Base-by-base conservation (phyloP, 805 yeast genomes). In the Pichia cephalocereana region DNA sequence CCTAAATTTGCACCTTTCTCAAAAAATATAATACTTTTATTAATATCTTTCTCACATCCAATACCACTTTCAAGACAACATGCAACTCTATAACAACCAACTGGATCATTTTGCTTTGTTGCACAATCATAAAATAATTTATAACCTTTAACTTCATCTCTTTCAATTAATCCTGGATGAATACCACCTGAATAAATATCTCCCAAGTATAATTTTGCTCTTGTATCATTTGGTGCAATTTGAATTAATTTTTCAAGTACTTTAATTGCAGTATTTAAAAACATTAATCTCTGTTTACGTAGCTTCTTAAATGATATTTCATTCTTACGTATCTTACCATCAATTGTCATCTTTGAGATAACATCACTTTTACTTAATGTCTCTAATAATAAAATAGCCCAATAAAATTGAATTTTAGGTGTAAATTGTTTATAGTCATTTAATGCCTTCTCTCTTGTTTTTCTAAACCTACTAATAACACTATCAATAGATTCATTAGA, bases 51-150 rank as follows among this genome's bases (percentile, higher is more conserved):
- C 47, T 65, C 56, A 27, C 75, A 67, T 2, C 84, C 83, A 50
- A 76, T 71, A 17, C 86, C 83, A 60, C 82, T 69, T 60, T 86
- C 93, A 57, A 74, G 73, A 57, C 87, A 79, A 32, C 83, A 83
- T 0, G 84, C 93, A 1, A 80, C 74, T 44, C 91, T 67, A 65
- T 82, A 85, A 49, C 81, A 72, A 10, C 86, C 83, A 46, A 76
- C 76, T 0, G 79, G 70, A 56, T 81, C 81, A 19, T 76, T 73
- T 40, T 71, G 71, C 43, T 68, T 67, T 9, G 51, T 50, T 7
- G 87, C 83, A 0, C 88, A 83, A 50, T 74, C 76, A 31, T 64
- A 55, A 61, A 83, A 85, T 44, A 72, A 68, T 51, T 77, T 79
- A 56, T 77, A 79, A 3, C 90, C 89, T 55, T 75, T 75, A 39